Evolutionary conservation across 306 rosid species (phyloP).

Genomic region (Hylodesmum podocarpum): DNA sequence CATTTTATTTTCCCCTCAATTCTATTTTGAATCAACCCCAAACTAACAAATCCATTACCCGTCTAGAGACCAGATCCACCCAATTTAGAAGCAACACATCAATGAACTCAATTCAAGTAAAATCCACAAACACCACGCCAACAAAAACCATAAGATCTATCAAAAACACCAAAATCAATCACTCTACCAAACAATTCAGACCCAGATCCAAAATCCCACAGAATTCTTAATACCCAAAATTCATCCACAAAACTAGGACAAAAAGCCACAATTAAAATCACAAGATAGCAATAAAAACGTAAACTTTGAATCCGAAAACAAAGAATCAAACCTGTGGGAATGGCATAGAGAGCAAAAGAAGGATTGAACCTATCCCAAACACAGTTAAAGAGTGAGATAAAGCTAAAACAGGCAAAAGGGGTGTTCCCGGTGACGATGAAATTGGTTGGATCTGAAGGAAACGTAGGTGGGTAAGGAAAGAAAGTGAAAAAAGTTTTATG

Average conservation of each 20-base stretch:
- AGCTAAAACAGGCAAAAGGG: not conserved
- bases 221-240: not conserved
- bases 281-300: not conserved
- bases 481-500: constrained; percentile 28
- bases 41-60: constrained; percentile 3
- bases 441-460: constrained; percentile 31
- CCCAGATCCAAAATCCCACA: constrained; percentile 20
- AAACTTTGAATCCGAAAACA: not conserved
- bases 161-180: not conserved
- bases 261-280: not conserved
- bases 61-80: constrained; percentile 12
- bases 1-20: not conserved
- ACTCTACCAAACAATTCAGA: not conserved
- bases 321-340: constrained; percentile 36
- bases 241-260: not conserved
- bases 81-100: not conserved
- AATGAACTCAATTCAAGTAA: constrained; percentile 1
- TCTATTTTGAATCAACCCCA: constrained; percentile 5
- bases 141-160: constrained; percentile 12
- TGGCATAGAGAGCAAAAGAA: constrained; percentile 39
- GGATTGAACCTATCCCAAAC: constrained; percentile 6
- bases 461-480: constrained; percentile 18
- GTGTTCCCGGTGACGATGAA: not conserved
- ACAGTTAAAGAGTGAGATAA: not conserved
- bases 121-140: not conserved